These are phyloP conservation scores for Acmispon strigosus DNA, from an alignment of 306 rosid species.

Conservation along the genomic window DNA sequence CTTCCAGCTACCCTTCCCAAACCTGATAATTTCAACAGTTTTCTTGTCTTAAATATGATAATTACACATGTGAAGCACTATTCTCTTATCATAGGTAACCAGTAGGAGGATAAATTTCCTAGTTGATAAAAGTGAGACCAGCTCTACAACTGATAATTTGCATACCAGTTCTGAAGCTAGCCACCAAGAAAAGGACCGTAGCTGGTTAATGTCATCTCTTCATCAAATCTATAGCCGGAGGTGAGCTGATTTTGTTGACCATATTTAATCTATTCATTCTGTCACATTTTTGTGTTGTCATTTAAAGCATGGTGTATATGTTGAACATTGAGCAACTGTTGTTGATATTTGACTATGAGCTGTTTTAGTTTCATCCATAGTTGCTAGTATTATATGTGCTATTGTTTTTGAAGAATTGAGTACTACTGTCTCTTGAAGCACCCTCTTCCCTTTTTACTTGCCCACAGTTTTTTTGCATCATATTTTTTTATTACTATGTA, in stretches of 20 bases:
- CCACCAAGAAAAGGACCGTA: constrained; percentile 68
- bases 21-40: background rate
- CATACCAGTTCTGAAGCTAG: constrained; percentile 36
- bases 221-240: constrained; percentile 92
- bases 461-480: background rate
- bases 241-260: constrained; percentile 32
- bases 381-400: background rate
- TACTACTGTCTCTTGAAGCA: constrained; percentile 4
- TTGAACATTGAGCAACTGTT: constrained; percentile 1
- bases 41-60: constrained; percentile 15
- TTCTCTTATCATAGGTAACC: constrained; percentile 55
- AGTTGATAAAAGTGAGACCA: constrained; percentile 59
- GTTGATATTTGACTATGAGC: constrained; percentile 7
- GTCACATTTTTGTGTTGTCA: constrained; percentile 3
- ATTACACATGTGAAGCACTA: constrained; percentile 9
- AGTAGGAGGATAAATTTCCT: constrained; percentile 80
- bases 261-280: background rate
- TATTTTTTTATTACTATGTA: background rate
- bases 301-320: background rate
- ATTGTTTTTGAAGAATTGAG: background rate
- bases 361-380: background rate
- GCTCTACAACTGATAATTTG: constrained; percentile 31
- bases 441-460: background rate
- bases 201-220: constrained; percentile 83
- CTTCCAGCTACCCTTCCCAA: background rate